Evolutionary conservation across 192 early-diverging fungal genomes (phyloP).

Genomic region (Gonapodya sp.): DNA sequence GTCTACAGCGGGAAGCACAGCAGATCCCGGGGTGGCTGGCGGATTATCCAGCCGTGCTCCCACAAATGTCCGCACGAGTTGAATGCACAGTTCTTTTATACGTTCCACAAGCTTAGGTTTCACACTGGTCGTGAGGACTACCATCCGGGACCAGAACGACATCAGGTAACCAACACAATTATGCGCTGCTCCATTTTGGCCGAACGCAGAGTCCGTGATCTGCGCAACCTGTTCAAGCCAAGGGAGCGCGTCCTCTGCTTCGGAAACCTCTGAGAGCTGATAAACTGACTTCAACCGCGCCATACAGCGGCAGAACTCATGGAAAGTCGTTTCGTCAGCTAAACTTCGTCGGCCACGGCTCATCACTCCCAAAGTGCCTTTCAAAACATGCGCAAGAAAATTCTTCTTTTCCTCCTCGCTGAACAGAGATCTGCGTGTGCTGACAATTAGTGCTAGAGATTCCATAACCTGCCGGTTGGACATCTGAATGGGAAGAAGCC

Average conservation of each 20-base stretch:
- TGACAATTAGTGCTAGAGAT: slow-evolving; percentile 64
- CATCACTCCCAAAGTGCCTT: slow-evolving; percentile 60
- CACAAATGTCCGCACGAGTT: neutral
- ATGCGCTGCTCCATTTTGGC: slow-evolving; percentile 46
- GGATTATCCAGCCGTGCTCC: neutral
- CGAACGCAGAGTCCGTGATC: neutral
- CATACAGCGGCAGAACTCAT: slow-evolving; percentile 76
- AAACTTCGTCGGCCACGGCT: slow-evolving; percentile 39
- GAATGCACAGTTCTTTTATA: neutral
- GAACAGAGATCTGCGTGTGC: slow-evolving; percentile 78
- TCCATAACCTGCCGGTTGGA: slow-evolving; percentile 61
- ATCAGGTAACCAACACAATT: slow-evolving; percentile 66
- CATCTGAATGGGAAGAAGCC: neutral
- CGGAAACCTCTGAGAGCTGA: slow-evolving; percentile 69
- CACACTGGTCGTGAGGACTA: slow-evolving; percentile 20
- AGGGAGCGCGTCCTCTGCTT: slow-evolving; percentile 16
- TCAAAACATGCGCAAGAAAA: slow-evolving; percentile 61
- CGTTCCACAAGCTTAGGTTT: neutral
- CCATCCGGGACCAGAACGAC: slow-evolving; percentile 81
- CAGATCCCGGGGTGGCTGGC: neutral
- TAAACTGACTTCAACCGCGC: slow-evolving; percentile 73
- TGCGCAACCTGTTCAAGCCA: slow-evolving; percentile 4
- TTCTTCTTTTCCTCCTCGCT: slow-evolving; percentile 57
- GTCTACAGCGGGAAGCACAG: neutral
- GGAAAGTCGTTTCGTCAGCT: slow-evolving; percentile 67